Conservation (phyloP, 768 basidiomycete genomes). For the Suillus paluster region DNA sequence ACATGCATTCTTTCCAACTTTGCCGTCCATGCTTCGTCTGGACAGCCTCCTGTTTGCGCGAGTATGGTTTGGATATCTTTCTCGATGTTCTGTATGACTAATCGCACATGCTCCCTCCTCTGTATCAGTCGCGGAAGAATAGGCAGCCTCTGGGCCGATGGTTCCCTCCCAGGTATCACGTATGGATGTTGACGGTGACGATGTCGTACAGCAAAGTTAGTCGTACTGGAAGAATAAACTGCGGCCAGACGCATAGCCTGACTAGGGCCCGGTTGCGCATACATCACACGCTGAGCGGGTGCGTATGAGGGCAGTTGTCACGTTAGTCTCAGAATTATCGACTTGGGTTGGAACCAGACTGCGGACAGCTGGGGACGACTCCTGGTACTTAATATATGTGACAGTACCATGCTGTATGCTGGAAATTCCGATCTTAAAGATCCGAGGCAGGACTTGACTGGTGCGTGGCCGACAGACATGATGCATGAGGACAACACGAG, state of each 20-base stretch:
- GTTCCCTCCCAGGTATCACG: slow-evolving; percentile 7
- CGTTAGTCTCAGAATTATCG: slow-evolving; percentile 44
- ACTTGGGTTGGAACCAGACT: not conserved
- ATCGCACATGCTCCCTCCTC: slow-evolving; percentile 17
- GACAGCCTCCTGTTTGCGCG: no score
- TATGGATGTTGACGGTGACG: slow-evolving; percentile 22
- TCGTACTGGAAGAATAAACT: slow-evolving; percentile 49
- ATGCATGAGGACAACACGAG: no score
- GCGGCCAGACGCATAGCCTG: slow-evolving; percentile 43
- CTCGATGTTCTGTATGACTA: slow-evolving; percentile 4
- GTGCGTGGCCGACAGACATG: no score
- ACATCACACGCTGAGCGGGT: slow-evolving; percentile 35
- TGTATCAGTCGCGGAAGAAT: slow-evolving; percentile 29
- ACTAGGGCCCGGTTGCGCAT: slow-evolving; percentile 36
- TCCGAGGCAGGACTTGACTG: no score
- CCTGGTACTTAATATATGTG: no score
- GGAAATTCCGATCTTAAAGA: no score
- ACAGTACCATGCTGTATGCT: no score
- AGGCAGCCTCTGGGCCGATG: slow-evolving; percentile 18
- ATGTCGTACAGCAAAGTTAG: slow-evolving; percentile 47
- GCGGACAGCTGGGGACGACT: no score
- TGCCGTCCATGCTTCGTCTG: no score
- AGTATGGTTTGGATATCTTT: slow-evolving; percentile 5
- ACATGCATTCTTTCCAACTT: no score
- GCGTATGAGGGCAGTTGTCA: slow-evolving; percentile 35